Conservation (phyloP, 1,139 yeast species). For the Zygoascus sp. region DNA sequence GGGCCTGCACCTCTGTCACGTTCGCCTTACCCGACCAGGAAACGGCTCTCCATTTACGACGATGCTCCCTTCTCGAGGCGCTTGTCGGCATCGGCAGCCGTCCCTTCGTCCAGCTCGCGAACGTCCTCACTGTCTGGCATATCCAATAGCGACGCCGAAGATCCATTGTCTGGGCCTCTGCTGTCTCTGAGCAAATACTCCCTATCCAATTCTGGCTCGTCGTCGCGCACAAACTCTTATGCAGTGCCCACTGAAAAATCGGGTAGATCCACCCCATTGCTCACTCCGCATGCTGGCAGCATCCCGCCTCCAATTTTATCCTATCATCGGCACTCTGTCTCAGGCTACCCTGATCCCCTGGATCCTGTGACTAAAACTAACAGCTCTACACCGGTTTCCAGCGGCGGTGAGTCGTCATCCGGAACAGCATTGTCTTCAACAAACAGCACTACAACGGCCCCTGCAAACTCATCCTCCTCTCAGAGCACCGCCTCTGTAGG, state of each 20-base stretch:
- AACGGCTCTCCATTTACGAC: conserved; percentile 14
- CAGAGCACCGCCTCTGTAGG: neutral
- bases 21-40: conserved; percentile 11
- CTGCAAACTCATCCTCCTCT: neutral
- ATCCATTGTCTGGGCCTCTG: conserved; percentile 27
- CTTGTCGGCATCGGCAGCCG: conserved; percentile 19
- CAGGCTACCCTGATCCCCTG: conserved; percentile 2
- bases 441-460: neutral
- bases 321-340: conserved; percentile 5
- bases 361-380: neutral
- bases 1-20: conserved; percentile 11
- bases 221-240: conserved; percentile 30
- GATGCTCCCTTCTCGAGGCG: conserved; percentile 25
- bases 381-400: neutral
- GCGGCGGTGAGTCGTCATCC: neutral
- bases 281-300: conserved; percentile 1
- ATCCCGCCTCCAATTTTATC: neutral
- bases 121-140: conserved; percentile 29
- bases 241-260: conserved; percentile 17
- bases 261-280: conserved; percentile 4
- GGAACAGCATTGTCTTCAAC: too few species aligned
- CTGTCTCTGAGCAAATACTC: conserved; percentile 32
- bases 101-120: conserved; percentile 20
- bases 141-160: conserved; percentile 29
- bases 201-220: conserved; percentile 20